Percentiles rank a stretch among this genome's conserved stretches.
phyloP scores from a whole-genome alignment of 495 filamentous ascomycete genomes.

The Talaromyces wortmannii region DNA sequence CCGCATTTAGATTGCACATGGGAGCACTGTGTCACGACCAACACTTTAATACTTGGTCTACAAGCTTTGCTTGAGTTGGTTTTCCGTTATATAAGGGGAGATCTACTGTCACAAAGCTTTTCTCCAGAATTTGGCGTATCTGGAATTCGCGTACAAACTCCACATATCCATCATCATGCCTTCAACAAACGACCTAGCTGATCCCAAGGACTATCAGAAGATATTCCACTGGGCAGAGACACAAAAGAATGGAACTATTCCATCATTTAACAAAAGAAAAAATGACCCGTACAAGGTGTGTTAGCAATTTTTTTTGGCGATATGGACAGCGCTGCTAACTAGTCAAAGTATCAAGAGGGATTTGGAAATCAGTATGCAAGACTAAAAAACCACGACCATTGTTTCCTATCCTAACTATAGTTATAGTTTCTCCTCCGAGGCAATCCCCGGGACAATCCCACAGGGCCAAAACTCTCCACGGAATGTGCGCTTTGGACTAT shows the following conservation, averaged over 20 bases:
- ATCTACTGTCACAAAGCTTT: too few relatives aligned
- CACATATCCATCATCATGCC: conserved; percentile 13
- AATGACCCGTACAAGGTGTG: conserved; percentile 48
- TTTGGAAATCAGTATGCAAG: conserved; percentile 46
- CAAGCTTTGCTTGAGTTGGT: too few relatives aligned
- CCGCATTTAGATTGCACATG: too few relatives aligned
- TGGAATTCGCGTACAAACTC: too few relatives aligned
- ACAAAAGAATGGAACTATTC: conserved; percentile 41
- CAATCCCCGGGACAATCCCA: conserved; percentile 33
- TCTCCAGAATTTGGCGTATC: too few relatives aligned
- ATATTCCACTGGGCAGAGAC: conserved; percentile 55
- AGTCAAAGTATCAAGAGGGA: conserved; percentile 41
- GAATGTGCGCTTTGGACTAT: conserved; percentile 32
- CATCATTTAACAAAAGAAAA: conserved; percentile 38
- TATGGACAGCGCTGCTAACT: conserved; percentile 11
- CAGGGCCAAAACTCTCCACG: conserved; percentile 36
- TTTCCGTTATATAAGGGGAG: too few relatives aligned
- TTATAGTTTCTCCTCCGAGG: conserved; percentile 29
- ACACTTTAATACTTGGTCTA: too few relatives aligned
- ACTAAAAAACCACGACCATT: conserved; percentile 39
- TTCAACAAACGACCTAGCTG: conserved; percentile 16
- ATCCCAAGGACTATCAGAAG: conserved; percentile 43
- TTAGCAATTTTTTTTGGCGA: background rate
- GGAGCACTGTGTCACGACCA: too few relatives aligned
- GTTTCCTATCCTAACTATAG: conserved; percentile 1